Conservation (phyloP, 495 filamentous ascomycete genomes). For the Hypoxylon lienhwacheense region DNA sequence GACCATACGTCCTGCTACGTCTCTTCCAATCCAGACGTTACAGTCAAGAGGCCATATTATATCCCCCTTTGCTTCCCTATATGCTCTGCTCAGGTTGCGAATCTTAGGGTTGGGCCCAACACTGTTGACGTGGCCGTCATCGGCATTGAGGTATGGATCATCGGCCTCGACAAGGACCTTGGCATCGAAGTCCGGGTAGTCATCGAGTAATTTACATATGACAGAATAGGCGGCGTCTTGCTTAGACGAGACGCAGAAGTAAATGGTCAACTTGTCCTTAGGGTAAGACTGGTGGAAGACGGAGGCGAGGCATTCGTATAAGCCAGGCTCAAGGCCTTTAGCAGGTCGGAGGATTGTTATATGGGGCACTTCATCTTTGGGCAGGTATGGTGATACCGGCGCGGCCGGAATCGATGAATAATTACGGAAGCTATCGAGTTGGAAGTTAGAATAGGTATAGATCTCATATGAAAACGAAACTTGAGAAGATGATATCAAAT, state of each 20-base stretch:
- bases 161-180: conserved; percentile 83
- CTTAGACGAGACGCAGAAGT: conserved; percentile 78
- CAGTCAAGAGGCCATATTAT: conserved; percentile 95
- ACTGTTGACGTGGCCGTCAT: conserved; percentile 53
- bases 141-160: conserved; percentile 69
- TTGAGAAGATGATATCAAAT: neutral
- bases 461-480: neutral
- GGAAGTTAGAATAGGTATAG: conserved; percentile 4
- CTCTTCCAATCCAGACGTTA: conserved; percentile 87
- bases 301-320: conserved; percentile 92
- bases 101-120: conserved; percentile 98
- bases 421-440: conserved; percentile 48
- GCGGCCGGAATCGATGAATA: conserved; percentile 49
- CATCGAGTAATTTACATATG: conserved; percentile 66
- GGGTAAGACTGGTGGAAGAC: conserved; percentile 87
- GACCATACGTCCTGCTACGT: conserved; percentile 82
- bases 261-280: conserved; percentile 71
- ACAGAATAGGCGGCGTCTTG: conserved; percentile 77
- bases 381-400: conserved; percentile 49
- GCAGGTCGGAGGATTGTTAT: conserved; percentile 91
- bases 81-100: conserved; percentile 91
- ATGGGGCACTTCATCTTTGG: conserved; percentile 63
- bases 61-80: conserved; percentile 90
- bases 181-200: conserved; percentile 75
- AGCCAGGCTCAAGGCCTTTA: conserved; percentile 85